These are phyloP conservation scores for Hapsidospora chrysogenum DNA, from an alignment of 495 filamentous ascomycete genomes.

Conservation along the genomic window DNA sequence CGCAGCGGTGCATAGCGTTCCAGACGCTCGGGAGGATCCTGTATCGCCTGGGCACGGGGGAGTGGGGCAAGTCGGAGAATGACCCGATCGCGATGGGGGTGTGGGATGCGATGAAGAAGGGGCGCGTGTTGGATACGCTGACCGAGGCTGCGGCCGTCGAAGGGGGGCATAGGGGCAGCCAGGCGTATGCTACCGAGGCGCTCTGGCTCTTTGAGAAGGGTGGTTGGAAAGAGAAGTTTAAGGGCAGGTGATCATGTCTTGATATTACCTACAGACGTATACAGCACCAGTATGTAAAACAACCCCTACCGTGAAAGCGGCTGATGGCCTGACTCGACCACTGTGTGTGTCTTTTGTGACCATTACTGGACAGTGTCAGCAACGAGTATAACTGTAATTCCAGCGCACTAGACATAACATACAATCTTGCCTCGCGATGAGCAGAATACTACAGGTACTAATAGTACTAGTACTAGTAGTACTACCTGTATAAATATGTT, in stretches of 20 bases:
- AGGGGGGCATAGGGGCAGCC: slow-evolving; percentile 41
- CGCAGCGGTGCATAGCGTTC: slow-evolving; percentile 81
- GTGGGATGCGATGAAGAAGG: slow-evolving; percentile 64
- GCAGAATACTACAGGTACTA: too few species aligned
- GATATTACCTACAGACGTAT: too few species aligned
- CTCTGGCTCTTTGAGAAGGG: slow-evolving; percentile 84
- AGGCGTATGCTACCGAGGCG: slow-evolving; percentile 75
- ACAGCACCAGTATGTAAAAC: too few species aligned
- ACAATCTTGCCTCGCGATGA: too few species aligned
- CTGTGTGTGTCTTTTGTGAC: too few species aligned
- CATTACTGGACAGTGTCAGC: too few species aligned
- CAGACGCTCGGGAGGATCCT: slow-evolving; percentile 77
- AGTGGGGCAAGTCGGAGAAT: slow-evolving; percentile 51
- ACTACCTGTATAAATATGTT: too few species aligned
- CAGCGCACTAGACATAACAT: neutral
- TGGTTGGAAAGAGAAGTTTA: slow-evolving; percentile 37
- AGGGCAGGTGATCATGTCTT: slow-evolving; percentile 2
- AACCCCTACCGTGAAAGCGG: neutral
- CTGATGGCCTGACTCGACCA: too few species aligned
- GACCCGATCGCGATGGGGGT: slow-evolving; percentile 40
- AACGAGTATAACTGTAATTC: neutral
- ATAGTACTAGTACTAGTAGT: too few species aligned
- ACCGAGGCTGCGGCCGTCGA: slow-evolving; percentile 41
- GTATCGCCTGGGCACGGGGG: slow-evolving; percentile 63
- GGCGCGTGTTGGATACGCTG: slow-evolving; percentile 56